phyloP scores from a whole-genome alignment of 495 filamentous ascomycete genomes.

The Glutinoglossum americanum region DNA sequence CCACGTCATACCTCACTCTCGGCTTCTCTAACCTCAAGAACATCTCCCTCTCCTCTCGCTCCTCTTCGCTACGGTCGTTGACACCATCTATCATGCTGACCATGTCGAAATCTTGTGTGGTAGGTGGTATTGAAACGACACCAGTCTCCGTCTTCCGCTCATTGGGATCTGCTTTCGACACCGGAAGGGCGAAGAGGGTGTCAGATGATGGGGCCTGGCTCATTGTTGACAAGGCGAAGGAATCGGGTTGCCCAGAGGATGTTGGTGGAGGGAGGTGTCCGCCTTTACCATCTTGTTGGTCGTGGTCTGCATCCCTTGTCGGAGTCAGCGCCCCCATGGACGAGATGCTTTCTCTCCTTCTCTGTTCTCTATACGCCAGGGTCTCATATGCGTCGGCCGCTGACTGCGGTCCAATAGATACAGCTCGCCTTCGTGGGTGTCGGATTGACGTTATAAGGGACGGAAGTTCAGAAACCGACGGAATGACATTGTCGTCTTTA shows the following conservation, averaged over 20 bases:
- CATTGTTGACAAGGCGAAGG: constrained; percentile 3
- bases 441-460: constrained; percentile 56
- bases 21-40: constrained; percentile 71
- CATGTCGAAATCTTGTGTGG: constrained; percentile 13
- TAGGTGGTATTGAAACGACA: constrained; percentile 18
- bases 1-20: constrained; percentile 85
- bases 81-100: not conserved
- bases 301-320: not conserved
- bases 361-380: constrained; percentile 73
- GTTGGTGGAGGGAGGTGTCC: not conserved
- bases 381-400: constrained; percentile 92
- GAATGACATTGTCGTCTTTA: constrained; percentile 70
- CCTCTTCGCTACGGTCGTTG: constrained; percentile 29
- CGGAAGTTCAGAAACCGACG: constrained; percentile 64
- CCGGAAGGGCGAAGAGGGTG: not conserved
- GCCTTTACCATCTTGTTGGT: not conserved
- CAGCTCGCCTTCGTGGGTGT: constrained; percentile 55
- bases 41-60: constrained; percentile 52
- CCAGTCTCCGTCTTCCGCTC: constrained; percentile 51
- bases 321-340: not conserved
- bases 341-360: constrained; percentile 47
- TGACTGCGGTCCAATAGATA: constrained; percentile 85
- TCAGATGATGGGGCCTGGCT: not conserved
- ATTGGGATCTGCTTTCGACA: constrained; percentile 16
- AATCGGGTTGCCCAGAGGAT: constrained; percentile 1